Conservation (phyloP, 2,329 filamentous ascomycete species). For the Atkinsonella texensis region DNA sequence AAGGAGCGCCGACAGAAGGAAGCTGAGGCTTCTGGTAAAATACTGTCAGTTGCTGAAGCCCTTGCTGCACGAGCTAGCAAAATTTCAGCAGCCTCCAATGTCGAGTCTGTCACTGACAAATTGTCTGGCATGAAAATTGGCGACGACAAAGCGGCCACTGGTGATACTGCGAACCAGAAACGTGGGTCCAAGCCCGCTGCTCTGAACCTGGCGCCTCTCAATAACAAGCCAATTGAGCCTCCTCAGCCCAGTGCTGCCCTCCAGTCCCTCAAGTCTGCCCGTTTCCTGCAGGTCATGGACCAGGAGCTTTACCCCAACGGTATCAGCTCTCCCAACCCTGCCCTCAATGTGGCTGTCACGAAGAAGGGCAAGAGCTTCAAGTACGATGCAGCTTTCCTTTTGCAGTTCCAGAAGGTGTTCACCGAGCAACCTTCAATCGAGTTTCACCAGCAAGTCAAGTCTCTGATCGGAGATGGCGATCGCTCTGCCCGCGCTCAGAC, state of each 20-base stretch:
- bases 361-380: conserved; percentile 79
- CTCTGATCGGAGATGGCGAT: conserved; percentile 64
- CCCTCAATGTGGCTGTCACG: conserved; percentile 67
- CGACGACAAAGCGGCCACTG: conserved; percentile 30
- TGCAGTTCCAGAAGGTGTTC: conserved; percentile 94
- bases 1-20: conserved; percentile 44
- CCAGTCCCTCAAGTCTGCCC: conserved; percentile 82
- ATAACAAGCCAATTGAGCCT: conserved; percentile 76
- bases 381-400: conserved; percentile 88
- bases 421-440: conserved; percentile 92
- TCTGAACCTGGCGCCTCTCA: conserved; percentile 73
- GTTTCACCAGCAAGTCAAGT: conserved; percentile 85
- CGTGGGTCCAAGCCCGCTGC: conserved; percentile 64
- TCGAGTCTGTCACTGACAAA: conserved; percentile 33
- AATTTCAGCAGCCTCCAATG: conserved; percentile 24
- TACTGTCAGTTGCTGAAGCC: conserved; percentile 38
- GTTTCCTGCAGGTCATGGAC: conserved; percentile 70
- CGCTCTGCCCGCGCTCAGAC: conserved; percentile 49
- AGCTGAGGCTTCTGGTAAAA: conserved; percentile 37
- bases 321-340: conserved; percentile 82
- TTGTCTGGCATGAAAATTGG: conserved; percentile 38
- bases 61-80: conserved; percentile 30
- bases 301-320: conserved; percentile 72
- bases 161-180: conserved; percentile 40
- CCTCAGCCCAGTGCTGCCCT: conserved; percentile 89